Percentiles rank a stretch among this genome's conserved stretches.
These are phyloP conservation scores for Drechslerella dactyloides DNA, from an alignment of 2,329 filamentous ascomycete genomes.

Conservation along the genomic window DNA sequence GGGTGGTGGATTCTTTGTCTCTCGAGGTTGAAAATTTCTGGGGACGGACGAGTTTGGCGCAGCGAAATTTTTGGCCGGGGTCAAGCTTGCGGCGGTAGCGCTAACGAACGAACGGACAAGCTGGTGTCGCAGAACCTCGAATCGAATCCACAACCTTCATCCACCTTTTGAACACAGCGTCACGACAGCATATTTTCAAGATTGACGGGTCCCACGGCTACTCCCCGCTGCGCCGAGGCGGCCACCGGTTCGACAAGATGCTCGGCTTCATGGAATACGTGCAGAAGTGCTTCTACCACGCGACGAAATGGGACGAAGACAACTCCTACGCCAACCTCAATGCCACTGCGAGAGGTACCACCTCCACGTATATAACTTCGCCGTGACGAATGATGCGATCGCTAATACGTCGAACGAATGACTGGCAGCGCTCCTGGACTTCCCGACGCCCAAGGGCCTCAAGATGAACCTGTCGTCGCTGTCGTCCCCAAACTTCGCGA, in stretches of 20 bases:
- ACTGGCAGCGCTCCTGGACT: constrained; percentile 79
- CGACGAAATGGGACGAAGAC: constrained; percentile 86
- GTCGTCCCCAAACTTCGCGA: constrained; percentile 89
- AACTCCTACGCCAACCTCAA: constrained; percentile 90
- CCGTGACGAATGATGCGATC: neutral
- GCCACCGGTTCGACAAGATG: constrained; percentile 65
- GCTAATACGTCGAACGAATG: constrained; percentile 28
- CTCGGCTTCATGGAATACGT: constrained; percentile 98
- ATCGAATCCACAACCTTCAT: neutral
- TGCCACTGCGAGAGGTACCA: constrained; percentile 76
- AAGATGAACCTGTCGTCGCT: constrained; percentile 88
- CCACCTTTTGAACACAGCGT: constrained; percentile 6
- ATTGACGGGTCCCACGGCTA: constrained; percentile 25
- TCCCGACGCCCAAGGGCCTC: constrained; percentile 81
- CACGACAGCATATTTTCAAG: constrained; percentile 13
- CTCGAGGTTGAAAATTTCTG: constrained; percentile 31
- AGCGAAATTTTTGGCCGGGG: constrained; percentile 44
- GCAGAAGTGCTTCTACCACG: constrained; percentile 85
- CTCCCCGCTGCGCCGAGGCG: constrained; percentile 42
- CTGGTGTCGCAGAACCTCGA: constrained; percentile 36
- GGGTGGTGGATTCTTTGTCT: constrained; percentile 5
- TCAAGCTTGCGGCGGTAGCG: too few species aligned
- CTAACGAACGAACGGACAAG: too few species aligned
- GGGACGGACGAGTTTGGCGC: constrained; percentile 21
- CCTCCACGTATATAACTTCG: too few species aligned